phyloP scores from a whole-genome alignment of 2,329 filamentous ascomycete species.

The Amphichorda felina region DNA sequence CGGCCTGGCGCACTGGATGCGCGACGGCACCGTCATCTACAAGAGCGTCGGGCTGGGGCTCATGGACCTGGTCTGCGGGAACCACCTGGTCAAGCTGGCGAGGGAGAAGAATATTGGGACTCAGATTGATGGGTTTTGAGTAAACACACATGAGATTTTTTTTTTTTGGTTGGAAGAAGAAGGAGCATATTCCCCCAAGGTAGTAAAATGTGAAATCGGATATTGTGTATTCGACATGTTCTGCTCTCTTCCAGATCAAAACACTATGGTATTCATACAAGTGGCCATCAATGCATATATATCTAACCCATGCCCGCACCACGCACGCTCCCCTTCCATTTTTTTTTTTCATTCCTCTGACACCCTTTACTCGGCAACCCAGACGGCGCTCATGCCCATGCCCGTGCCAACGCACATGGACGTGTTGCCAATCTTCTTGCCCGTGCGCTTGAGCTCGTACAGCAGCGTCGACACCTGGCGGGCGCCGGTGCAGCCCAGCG shows the following conservation, averaged over 20 bases:
- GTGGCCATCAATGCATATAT: neutral
- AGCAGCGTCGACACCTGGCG: slow-evolving; percentile 87
- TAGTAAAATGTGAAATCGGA: no score
- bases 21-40: slow-evolving; percentile 53
- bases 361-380: slow-evolving; percentile 70
- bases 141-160: no score
- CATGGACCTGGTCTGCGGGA: slow-evolving; percentile 54
- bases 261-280: neutral
- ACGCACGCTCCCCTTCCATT: no score
- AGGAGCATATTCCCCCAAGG: no score
- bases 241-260: neutral
- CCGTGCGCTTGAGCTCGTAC: slow-evolving; percentile 76
- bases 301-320: neutral
- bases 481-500: slow-evolving; percentile 86
- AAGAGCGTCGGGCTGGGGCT: slow-evolving; percentile 56
- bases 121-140: slow-evolving; percentile 37
- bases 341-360: neutral
- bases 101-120: slow-evolving; percentile 41
- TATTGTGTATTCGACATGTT: no score
- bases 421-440: slow-evolving; percentile 78
- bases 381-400: slow-evolving; percentile 96
- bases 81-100: slow-evolving; percentile 44
- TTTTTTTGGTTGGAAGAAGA: no score
- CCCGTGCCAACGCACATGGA: slow-evolving; percentile 96
- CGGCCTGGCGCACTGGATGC: slow-evolving; percentile 41